Percentiles rank a stretch among this genome's conserved stretches.
Evolutionary conservation across 2,329 filamentous ascomycete species (phyloP).

Genomic region (Hortaea sp.): DNA sequence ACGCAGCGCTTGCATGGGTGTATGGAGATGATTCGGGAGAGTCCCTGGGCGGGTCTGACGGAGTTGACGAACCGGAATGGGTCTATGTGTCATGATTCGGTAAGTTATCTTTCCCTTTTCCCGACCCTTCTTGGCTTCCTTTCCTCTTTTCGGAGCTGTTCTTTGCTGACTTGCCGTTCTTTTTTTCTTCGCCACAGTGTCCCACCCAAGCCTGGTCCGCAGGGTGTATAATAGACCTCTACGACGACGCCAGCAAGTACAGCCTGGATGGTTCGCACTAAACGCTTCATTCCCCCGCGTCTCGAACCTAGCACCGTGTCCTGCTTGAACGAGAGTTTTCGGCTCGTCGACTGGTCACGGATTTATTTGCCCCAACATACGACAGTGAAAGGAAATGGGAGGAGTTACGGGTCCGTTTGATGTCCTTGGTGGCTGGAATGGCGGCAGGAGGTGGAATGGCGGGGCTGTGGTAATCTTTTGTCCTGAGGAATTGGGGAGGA

Average conservation of each 20-base stretch:
- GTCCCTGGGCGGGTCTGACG: slow-evolving; percentile 79
- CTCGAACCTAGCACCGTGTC: too few relatives aligned
- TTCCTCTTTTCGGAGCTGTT: slow-evolving; percentile 3
- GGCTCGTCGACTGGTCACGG: too few relatives aligned
- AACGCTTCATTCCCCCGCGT: too few relatives aligned
- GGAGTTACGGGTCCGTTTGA: too few relatives aligned
- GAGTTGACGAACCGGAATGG: slow-evolving; percentile 91
- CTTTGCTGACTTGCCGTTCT: slow-evolving; percentile 23
- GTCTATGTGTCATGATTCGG: slow-evolving; percentile 75
- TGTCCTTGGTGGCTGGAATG: too few relatives aligned
- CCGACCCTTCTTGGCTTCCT: background rate
- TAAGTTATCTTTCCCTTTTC: slow-evolving; percentile 39
- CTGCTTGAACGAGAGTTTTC: too few relatives aligned
- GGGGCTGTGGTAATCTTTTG: too few relatives aligned
- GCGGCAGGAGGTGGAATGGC: too few relatives aligned
- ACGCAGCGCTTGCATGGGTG: slow-evolving; percentile 72
- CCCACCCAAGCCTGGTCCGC: slow-evolving; percentile 97
- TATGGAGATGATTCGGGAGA: slow-evolving; percentile 71
- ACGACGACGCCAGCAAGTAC: slow-evolving; percentile 63
- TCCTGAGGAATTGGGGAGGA: too few relatives aligned
- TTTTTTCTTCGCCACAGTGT: too few relatives aligned
- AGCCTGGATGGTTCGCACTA: background rate
- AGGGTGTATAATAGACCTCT: slow-evolving; percentile 86
- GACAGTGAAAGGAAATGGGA: too few relatives aligned
- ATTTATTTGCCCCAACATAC: too few relatives aligned